Evolutionary conservation across 2,329 filamentous ascomycete species (phyloP), one percentile per base, ranked within the genome.

Genomic region (Microascus cirrosus): DNA sequence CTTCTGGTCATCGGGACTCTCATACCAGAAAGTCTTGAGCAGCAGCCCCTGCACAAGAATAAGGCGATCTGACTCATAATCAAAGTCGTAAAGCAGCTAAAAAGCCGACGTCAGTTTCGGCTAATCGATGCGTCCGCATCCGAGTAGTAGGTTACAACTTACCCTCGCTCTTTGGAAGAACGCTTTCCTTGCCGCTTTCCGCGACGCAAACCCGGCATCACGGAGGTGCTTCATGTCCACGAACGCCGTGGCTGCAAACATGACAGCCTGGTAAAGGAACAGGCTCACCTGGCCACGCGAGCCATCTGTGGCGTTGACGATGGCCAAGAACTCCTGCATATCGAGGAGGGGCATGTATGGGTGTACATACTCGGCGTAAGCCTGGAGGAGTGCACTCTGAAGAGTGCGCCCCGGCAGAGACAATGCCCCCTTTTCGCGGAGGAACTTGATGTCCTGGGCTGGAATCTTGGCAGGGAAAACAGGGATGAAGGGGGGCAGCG

Each of bases 11-110:
- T 96, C 91, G 0, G 92, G 92, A 13, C 90, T 95, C 72, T 96
- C 92, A 70, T 96, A 96, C 88, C 93, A 97, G 70, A 95, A 96
- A 3, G 92, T 96, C 88, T 96, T 92, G 60, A 96, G 79, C 25
- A 96, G 78, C 24, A 96, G 78, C 4, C 89, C 87, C 71, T 96
- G 93, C 18, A 96, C 90, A 25, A 96, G 80, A 22, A 90, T 84
- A 59, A 96, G 86, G 56, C 92, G 88, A 70, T 96, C 92, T 52
- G 85, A 83, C 71, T 97, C 93, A 70, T 95, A 95, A 70, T 97
- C 93, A 63, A 96, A 95, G 69, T 96, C 92, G 72, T 96, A 96
- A 20, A 97, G 78, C 2, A 94, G 79, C 84, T 90, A 64, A 20
- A 45, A 24, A 53, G 13, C 65, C 62, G 56, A 35, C 22, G 42